These are phyloP conservation scores for Aspergillus haitiensis DNA, from an alignment of 495 filamentous ascomycete genomes.

Conservation along the genomic window DNA sequence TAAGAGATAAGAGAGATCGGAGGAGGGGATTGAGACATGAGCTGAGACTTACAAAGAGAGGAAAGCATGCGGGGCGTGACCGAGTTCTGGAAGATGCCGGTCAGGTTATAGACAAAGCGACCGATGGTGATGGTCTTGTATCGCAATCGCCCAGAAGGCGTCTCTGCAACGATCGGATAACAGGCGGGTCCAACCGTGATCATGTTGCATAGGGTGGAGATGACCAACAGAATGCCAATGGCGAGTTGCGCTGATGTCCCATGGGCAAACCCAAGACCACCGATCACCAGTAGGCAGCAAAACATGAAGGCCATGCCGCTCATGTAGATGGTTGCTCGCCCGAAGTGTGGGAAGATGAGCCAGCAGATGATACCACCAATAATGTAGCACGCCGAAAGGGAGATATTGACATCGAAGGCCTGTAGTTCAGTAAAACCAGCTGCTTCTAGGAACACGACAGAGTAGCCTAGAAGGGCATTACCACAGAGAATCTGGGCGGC, in stretches of 20 bases:
- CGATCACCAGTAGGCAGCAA: constrained; percentile 43
- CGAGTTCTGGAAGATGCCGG: constrained; percentile 32
- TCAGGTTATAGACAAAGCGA: constrained; percentile 33
- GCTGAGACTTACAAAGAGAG: neutral
- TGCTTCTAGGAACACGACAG: constrained; percentile 43
- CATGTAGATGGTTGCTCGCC: constrained; percentile 54
- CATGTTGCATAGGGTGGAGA: constrained; percentile 34
- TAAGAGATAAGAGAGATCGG: neutral
- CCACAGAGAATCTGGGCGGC: constrained; percentile 37
- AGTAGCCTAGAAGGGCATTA: constrained; percentile 34
- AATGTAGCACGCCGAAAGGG: constrained; percentile 58
- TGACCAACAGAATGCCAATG: constrained; percentile 29
- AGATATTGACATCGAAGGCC: constrained; percentile 33
- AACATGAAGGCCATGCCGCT: constrained; percentile 46
- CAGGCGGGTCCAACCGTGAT: constrained; percentile 46
- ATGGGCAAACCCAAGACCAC: constrained; percentile 56
- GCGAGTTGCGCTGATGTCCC: constrained; percentile 33
- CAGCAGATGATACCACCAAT: constrained; percentile 64
- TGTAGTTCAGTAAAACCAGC: constrained; percentile 33
- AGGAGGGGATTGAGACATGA: too few species aligned
- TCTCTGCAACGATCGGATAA: constrained; percentile 43
- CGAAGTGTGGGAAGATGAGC: constrained; percentile 51
- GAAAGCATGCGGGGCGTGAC: constrained; percentile 32
- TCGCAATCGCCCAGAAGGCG: constrained; percentile 35
- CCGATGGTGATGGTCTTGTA: constrained; percentile 38